These are phyloP conservation scores for Pestalotiopsis sp. DNA, from an alignment of 2,329 filamentous ascomycete genomes.

Conservation along the genomic window DNA sequence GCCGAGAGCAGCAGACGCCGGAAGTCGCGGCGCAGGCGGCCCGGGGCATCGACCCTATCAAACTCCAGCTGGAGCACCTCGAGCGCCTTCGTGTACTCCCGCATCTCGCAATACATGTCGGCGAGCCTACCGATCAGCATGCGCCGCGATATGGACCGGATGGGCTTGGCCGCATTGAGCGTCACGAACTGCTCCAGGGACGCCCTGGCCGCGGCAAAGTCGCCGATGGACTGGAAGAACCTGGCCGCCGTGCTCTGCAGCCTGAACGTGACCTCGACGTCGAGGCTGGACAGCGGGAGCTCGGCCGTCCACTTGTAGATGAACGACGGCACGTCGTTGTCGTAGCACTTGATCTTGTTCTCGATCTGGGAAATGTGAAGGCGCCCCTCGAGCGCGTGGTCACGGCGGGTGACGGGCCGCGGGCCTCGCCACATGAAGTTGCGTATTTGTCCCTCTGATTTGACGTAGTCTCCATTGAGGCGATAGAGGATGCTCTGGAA, in stretches of 20 bases:
- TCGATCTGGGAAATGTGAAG: slow-evolving; percentile 37
- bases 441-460: slow-evolving; percentile 26
- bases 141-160: slow-evolving; percentile 27
- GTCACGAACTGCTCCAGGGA: slow-evolving; percentile 34
- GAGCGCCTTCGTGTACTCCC: slow-evolving; percentile 24
- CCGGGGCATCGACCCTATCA: slow-evolving; percentile 14
- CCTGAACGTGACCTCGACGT: slow-evolving; percentile 35
- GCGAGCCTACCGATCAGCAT: slow-evolving; percentile 30
- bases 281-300: slow-evolving; percentile 31
- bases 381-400: slow-evolving; percentile 33
- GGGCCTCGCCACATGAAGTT: slow-evolving; percentile 25
- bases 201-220: slow-evolving; percentile 29
- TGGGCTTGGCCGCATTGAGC: slow-evolving; percentile 25
- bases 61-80: slow-evolving; percentile 27
- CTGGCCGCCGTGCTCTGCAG: slow-evolving; percentile 34
- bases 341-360: slow-evolving; percentile 36
- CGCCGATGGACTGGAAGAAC: slow-evolving; percentile 36
- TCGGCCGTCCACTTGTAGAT: slow-evolving; percentile 35
- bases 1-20: slow-evolving; percentile 26
- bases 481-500: slow-evolving; percentile 35
- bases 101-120: slow-evolving; percentile 32
- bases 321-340: slow-evolving; percentile 27
- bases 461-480: slow-evolving; percentile 26
- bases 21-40: slow-evolving; percentile 23
- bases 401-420: slow-evolving; percentile 21